phyloP scores from a whole-genome alignment of 2,329 filamentous ascomycete species.

The Alternaria solani region DNA sequence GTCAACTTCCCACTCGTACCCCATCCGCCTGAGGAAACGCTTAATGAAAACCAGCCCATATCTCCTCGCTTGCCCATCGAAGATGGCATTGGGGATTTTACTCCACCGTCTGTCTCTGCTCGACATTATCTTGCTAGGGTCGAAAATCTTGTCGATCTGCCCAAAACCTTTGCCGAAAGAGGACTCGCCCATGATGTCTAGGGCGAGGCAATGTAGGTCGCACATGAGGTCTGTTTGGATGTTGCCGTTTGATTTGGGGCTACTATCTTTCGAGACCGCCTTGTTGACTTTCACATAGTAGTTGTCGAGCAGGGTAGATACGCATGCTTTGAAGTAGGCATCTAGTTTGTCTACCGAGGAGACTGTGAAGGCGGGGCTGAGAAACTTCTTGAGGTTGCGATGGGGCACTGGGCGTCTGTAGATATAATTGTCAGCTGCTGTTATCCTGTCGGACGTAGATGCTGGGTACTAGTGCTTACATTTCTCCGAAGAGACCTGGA shows the following conservation, averaged over 20 bases:
- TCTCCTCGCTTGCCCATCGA: constrained; percentile 3
- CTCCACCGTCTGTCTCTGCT: neutral
- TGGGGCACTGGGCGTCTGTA: neutral
- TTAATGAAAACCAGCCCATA: constrained; percentile 6
- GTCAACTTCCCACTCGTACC: constrained; percentile 3
- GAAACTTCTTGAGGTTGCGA: constrained; percentile 3
- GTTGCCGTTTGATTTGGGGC: neutral
- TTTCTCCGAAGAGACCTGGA: constrained; percentile 4
- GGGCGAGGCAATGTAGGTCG: constrained; percentile 4
- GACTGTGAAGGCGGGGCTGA: constrained; percentile 4
- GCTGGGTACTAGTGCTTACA: neutral
- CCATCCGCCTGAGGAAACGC: neutral
- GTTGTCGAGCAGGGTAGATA: constrained; percentile 1
- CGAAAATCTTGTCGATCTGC: constrained; percentile 9
- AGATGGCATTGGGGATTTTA: constrained; percentile 2
- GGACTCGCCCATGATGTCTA: constrained; percentile 7
- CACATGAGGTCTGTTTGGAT: constrained; percentile 6
- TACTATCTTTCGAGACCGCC: neutral
- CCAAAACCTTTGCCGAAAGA: constrained; percentile 7
- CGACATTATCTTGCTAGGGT: constrained; percentile 1
- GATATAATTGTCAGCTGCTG: neutral
- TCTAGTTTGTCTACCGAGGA: constrained; percentile 2
- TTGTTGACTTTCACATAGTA: constrained; percentile 7
- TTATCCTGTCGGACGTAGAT: neutral
- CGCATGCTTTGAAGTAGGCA: constrained; percentile 6